Percentiles rank a stretch among this genome's conserved stretches.
phyloP scores from a whole-genome alignment of 495 filamentous ascomycete genomes.

The Aspergillus carlsbadensis region DNA sequence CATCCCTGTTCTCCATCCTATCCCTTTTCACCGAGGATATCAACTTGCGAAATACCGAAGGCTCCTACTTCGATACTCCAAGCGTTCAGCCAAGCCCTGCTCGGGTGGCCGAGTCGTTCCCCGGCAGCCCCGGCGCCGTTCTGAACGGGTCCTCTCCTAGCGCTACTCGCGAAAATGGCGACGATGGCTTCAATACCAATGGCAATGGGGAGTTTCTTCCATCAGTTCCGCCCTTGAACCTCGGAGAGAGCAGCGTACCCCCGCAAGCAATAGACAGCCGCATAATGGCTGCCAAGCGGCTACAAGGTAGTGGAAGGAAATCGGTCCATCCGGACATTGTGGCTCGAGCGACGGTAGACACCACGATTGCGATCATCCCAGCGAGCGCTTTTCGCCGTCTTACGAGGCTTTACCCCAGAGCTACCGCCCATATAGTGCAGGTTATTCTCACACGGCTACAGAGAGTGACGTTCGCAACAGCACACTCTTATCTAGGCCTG shows the following conservation, averaged over 20 bases:
- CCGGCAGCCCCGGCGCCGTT: conserved; percentile 41
- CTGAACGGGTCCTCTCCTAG: conserved; percentile 37
- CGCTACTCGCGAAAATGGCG: conserved; percentile 18
- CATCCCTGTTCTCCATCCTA: conserved; percentile 94
- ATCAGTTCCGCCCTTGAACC: conserved; percentile 69
- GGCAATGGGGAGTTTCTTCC: conserved; percentile 37
- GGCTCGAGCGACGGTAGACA: conserved; percentile 93
- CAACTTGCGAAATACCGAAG: conserved; percentile 62
- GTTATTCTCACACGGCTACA: conserved; percentile 94
- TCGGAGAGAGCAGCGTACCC: conserved; percentile 51
- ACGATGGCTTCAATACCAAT: conserved; percentile 19
- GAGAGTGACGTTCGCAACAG: conserved; percentile 89
- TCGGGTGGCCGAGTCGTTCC: conserved; percentile 45
- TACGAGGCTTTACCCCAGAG: conserved; percentile 93
- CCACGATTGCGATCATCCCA: conserved; percentile 96
- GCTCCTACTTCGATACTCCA: conserved; percentile 41
- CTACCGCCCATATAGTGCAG: conserved; percentile 95
- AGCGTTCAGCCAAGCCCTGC: conserved; percentile 33
- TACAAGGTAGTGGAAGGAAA: conserved; percentile 51
- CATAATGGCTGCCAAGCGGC: conserved; percentile 18
- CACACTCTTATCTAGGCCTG: conserved; percentile 88
- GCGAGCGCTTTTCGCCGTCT: conserved; percentile 91
- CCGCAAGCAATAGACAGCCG: conserved; percentile 18
- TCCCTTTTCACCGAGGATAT: conserved; percentile 96
- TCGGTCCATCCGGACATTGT: conserved; percentile 97